phyloP scores from a whole-genome alignment of 1,284 basidiomycete genomes.

The Amylostereum areolatum region DNA sequence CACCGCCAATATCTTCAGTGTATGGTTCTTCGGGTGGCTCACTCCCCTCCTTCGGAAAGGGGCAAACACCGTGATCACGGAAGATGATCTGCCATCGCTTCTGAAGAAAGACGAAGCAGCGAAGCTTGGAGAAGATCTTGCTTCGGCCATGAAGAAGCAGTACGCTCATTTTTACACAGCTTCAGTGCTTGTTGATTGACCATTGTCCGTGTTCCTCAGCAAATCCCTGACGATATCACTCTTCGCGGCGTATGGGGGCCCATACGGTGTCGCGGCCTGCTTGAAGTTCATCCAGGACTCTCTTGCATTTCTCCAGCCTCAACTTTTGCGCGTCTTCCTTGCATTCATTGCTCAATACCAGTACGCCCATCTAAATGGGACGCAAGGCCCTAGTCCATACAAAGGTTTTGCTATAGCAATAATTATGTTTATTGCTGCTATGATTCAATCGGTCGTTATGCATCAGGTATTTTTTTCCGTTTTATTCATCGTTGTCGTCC shows the following conservation, averaged over 20 bases:
- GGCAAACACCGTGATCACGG: slow-evolving; percentile 56
- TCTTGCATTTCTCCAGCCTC: slow-evolving; percentile 84
- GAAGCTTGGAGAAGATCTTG: slow-evolving; percentile 63
- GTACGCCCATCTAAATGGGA: slow-evolving; percentile 29
- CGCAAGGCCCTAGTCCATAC: slow-evolving; percentile 26
- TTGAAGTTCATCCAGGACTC: slow-evolving; percentile 79
- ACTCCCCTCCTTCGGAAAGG: slow-evolving; percentile 73
- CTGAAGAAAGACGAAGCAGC: slow-evolving; percentile 67
- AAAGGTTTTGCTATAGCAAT: slow-evolving; percentile 74
- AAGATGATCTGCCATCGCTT: slow-evolving; percentile 71
- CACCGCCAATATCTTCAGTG: slow-evolving; percentile 80
- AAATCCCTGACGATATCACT: slow-evolving; percentile 71
- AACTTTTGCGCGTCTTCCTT: slow-evolving; percentile 79
- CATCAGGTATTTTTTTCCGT: slow-evolving; percentile 61
- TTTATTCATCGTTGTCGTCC: not conserved
- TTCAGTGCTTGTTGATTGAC: too few relatives aligned
- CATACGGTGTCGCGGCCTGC: slow-evolving; percentile 62
- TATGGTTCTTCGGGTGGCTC: slow-evolving; percentile 78
- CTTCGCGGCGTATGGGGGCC: slow-evolving; percentile 71
- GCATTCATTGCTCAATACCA: slow-evolving; percentile 79
- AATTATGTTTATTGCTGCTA: slow-evolving; percentile 75
- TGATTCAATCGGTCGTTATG: slow-evolving; percentile 76
- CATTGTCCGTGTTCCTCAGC: slow-evolving; percentile 8
- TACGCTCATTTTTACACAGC: slow-evolving; percentile 22
- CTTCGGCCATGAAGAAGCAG: slow-evolving; percentile 55